Conservation (phyloP, 1,284 basidiomycete genomes). For the Rhodotorula mucilaginosa region DNA sequence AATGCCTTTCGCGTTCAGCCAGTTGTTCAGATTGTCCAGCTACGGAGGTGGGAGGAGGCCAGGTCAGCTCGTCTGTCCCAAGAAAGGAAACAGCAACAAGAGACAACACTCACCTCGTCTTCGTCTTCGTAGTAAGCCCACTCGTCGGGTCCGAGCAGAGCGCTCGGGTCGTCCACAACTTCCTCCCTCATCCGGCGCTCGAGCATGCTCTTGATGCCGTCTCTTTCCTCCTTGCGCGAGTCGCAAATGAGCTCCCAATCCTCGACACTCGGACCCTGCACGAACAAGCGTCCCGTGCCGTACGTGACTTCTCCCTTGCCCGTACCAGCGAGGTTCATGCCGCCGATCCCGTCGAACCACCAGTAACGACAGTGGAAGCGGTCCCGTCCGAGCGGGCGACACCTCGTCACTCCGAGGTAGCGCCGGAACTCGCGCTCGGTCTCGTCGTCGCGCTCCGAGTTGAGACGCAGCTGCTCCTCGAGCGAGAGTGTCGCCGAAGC, state of each 20-base stretch:
- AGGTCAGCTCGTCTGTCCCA: neutral
- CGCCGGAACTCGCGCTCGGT: slow-evolving; percentile 93
- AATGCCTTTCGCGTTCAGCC: slow-evolving; percentile 87
- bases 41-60: slow-evolving; percentile 46
- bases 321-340: slow-evolving; percentile 67
- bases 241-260: slow-evolving; percentile 66
- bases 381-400: slow-evolving; percentile 84
- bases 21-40: slow-evolving; percentile 76
- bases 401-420: slow-evolving; percentile 73
- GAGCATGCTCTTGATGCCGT: slow-evolving; percentile 54
- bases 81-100: neutral
- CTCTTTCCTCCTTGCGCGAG: slow-evolving; percentile 53
- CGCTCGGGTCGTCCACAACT: slow-evolving; percentile 55
- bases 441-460: slow-evolving; percentile 59
- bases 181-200: slow-evolving; percentile 56
- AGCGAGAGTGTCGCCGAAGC: slow-evolving; percentile 52
- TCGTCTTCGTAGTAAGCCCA: slow-evolving; percentile 86
- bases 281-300: slow-evolving; percentile 81
- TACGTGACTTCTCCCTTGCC: slow-evolving; percentile 61
- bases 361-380: slow-evolving; percentile 91
- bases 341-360: slow-evolving; percentile 98
- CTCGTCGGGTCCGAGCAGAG: slow-evolving; percentile 68
- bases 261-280: slow-evolving; percentile 58
- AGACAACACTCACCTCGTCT: slow-evolving; percentile 66
- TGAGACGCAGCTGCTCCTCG: slow-evolving; percentile 27